phyloP scores from a whole-genome alignment of 2,329 filamentous ascomycete genomes.

The Fonsecaea pugnacius region DNA sequence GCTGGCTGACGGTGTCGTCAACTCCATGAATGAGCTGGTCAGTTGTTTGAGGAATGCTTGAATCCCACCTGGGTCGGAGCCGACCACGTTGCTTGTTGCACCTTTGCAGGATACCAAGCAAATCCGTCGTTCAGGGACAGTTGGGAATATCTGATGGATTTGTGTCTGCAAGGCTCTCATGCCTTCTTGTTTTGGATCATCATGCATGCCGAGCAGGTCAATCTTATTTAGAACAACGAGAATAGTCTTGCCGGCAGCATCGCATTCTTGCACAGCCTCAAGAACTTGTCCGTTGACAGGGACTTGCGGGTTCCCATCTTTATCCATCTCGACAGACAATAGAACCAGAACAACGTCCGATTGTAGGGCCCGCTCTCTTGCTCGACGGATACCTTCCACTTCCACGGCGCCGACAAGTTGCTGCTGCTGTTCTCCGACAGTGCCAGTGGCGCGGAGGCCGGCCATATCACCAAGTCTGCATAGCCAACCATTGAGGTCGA shows the following conservation, averaged over 20 bases:
- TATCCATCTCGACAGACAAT: slow-evolving; percentile 67
- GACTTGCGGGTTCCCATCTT: slow-evolving; percentile 39
- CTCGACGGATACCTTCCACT: slow-evolving; percentile 85
- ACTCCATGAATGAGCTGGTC: slow-evolving; percentile 67
- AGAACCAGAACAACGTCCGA: slow-evolving; percentile 86
- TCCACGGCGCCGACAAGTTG: slow-evolving; percentile 72
- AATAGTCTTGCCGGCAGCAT: slow-evolving; percentile 57
- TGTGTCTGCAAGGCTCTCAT: slow-evolving; percentile 37
- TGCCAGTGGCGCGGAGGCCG: slow-evolving; percentile 64
- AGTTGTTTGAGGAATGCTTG: slow-evolving; percentile 70
- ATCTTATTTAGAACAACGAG: slow-evolving; percentile 66
- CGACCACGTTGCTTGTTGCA: slow-evolving; percentile 42
- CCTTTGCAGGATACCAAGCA: slow-evolving; percentile 75
- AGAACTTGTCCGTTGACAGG: slow-evolving; percentile 62
- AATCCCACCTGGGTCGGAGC: slow-evolving; percentile 62
- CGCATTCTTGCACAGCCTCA: slow-evolving; percentile 57
- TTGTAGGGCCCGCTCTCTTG: slow-evolving; percentile 76
- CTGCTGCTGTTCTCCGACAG: slow-evolving; percentile 26
- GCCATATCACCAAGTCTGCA: slow-evolving; percentile 97
- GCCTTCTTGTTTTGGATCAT: slow-evolving; percentile 13
- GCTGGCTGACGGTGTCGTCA: slow-evolving; percentile 63
- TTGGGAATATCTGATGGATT: slow-evolving; percentile 51
- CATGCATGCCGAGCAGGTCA: slow-evolving; percentile 53
- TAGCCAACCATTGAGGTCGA: slow-evolving; percentile 87
- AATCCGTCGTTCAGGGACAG: slow-evolving; percentile 53